These are phyloP conservation scores for Pseudocercospora fuligena DNA, from an alignment of 2,329 filamentous ascomycete genomes.

Conservation along the genomic window DNA sequence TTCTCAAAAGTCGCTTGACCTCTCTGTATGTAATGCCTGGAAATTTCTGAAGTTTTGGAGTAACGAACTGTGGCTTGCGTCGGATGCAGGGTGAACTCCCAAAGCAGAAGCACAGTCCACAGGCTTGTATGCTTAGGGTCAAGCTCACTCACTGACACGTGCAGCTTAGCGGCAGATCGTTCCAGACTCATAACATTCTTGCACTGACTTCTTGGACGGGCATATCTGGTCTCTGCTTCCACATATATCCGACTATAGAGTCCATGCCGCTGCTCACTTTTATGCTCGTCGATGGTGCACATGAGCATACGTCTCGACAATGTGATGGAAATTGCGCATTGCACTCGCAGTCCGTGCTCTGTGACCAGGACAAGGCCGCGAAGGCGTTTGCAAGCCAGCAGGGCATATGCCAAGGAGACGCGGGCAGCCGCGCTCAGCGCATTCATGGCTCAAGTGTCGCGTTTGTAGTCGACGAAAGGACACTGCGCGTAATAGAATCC, in stretches of 20 bases:
- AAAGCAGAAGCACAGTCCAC: not conserved
- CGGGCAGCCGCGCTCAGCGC: too few species aligned
- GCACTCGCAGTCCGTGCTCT: too few species aligned
- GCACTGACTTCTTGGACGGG: not conserved
- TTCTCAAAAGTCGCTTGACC: too few species aligned
- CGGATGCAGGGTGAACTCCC: not conserved
- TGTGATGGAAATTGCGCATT: too few species aligned
- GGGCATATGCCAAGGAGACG: too few species aligned
- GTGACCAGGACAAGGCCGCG: too few species aligned
- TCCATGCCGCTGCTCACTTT: not conserved
- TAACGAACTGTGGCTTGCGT: not conserved
- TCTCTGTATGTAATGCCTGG: too few species aligned
- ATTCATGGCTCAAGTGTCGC: too few species aligned
- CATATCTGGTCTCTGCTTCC: not conserved
- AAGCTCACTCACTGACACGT: not conserved
- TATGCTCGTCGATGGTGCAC: not conserved
- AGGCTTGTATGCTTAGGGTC: not conserved
- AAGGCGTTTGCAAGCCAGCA: too few species aligned
- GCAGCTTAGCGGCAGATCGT: not conserved
- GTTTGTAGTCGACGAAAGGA: too few species aligned
- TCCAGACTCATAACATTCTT: not conserved
- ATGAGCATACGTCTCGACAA: not conserved
- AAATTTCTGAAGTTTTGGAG: not conserved
- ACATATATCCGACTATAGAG: not conserved
- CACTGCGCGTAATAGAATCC: too few species aligned